phyloP scores from a whole-genome alignment of 2,329 filamentous ascomycete genomes.

The Aspergillus carbonarius region DNA sequence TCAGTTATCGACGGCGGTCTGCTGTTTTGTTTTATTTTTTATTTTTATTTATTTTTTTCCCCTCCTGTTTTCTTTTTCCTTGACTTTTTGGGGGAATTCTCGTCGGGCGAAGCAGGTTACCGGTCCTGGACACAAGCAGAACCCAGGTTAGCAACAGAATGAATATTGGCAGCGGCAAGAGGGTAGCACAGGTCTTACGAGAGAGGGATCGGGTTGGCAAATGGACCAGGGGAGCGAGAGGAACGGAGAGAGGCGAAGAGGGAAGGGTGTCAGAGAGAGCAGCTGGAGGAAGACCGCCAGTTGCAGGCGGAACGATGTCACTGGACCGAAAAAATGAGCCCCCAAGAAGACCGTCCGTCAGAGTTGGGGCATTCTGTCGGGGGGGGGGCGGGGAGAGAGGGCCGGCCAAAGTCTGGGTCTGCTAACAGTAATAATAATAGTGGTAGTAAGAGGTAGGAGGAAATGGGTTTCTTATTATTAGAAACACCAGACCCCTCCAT shows the following conservation, averaged over 20 bases:
- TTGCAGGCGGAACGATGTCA: background rate
- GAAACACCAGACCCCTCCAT: background rate
- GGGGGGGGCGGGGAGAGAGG: background rate
- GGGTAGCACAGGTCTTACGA: conserved; percentile 4
- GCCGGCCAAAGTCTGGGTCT: background rate
- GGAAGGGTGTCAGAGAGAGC: background rate
- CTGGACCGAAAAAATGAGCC: background rate
- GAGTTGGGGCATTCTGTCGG: background rate
- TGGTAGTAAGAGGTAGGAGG: background rate
- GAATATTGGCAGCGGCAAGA: background rate
- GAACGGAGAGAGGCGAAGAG: background rate
- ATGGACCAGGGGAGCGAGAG: background rate
- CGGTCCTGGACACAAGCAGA: conserved; percentile 4
- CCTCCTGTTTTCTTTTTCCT: conserved; percentile 2
- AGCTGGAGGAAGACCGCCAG: background rate
- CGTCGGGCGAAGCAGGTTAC: background rate
- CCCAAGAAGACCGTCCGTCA: background rate
- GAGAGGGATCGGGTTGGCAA: background rate
- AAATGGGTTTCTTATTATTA: background rate
- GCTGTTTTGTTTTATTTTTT: background rate
- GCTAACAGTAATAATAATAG: background rate
- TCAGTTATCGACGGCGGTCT: background rate
- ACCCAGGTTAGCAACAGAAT: conserved; percentile 7
- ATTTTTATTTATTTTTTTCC: conserved; percentile 3
- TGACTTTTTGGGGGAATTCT: background rate